Percentiles rank a stretch among this genome's conserved stretches.
Conservation (phyloP, 306 rosid genomes). For the Pyrus betulifolia region DNA sequence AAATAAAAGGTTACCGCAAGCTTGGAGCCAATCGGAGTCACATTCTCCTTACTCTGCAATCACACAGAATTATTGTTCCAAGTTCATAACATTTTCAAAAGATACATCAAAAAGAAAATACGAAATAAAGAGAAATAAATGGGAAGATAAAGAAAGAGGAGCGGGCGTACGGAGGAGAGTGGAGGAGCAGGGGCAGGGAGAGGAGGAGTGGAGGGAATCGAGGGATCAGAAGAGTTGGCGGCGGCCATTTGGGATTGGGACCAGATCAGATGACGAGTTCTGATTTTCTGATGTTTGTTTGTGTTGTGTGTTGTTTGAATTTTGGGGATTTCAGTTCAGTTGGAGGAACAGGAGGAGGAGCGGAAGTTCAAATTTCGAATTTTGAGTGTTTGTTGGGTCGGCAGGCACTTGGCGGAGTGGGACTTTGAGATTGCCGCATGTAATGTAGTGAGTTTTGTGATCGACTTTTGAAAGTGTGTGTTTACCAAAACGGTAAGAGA, state of each 20-base stretch:
- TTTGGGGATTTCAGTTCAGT: neutral
- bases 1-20: conserved; percentile 38
- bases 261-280: neutral
- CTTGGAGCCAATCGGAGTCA: conserved; percentile 57
- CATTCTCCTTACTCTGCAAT: conserved; percentile 65
- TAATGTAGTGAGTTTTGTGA: no score
- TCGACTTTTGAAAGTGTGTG: no score
- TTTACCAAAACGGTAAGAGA: no score
- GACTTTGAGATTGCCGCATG: neutral
- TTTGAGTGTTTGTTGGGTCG: neutral
- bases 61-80: neutral
- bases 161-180: conserved; percentile 26
- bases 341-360: neutral
- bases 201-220: conserved; percentile 21
- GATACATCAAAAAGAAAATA: neutral
- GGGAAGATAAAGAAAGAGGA: neutral
- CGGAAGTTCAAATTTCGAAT: neutral
- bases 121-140: neutral
- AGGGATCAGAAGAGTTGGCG: conserved; percentile 20
- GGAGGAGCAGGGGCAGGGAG: conserved; percentile 14
- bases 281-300: neutral
- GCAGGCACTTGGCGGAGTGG: neutral
- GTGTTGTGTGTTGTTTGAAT: neutral
- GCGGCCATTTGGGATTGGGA: conserved; percentile 29
- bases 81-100: neutral